These are phyloP conservation scores for Cladorrhinum sp. DNA, from an alignment of 2,329 filamentous ascomycete species.

Conservation along the genomic window DNA sequence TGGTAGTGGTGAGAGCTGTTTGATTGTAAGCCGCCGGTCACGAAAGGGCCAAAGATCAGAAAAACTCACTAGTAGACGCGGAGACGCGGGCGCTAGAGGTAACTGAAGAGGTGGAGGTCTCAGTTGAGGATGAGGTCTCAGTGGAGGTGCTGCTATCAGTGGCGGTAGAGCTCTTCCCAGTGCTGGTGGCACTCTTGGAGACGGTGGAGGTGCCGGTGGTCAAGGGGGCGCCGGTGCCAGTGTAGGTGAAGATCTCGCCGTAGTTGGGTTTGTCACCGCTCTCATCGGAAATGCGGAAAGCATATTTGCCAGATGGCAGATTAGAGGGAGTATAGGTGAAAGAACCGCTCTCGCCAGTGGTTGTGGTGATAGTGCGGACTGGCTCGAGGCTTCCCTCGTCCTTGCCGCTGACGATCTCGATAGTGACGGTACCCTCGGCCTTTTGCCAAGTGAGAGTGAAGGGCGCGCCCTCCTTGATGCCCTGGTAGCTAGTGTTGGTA, in stretches of 20 bases:
- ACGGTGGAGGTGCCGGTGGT: constrained; percentile 27
- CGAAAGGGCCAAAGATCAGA: background rate
- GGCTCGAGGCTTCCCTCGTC: constrained; percentile 33
- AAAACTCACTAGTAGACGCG: constrained; percentile 17
- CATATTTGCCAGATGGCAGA: constrained; percentile 41
- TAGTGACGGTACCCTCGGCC: constrained; percentile 41
- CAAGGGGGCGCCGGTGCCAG: constrained; percentile 20
- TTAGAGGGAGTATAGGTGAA: constrained; percentile 40
- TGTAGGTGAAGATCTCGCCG: constrained; percentile 36
- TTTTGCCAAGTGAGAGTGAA: constrained; percentile 45
- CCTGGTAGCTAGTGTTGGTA: constrained; percentile 32
- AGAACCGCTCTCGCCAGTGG: constrained; percentile 33
- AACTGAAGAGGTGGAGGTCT: background rate
- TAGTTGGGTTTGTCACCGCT: constrained; percentile 40
- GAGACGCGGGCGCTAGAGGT: constrained; percentile 8
- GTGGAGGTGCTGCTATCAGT: constrained; percentile 18
- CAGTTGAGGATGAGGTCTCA: constrained; percentile 9
- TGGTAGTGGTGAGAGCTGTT: constrained; percentile 18
- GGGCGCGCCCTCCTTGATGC: constrained; percentile 36
- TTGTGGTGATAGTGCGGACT: constrained; percentile 37
- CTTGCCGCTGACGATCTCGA: constrained; percentile 41
- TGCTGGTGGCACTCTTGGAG: background rate
- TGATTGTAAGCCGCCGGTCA: constrained; percentile 11
- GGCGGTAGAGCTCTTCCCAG: too few species aligned
- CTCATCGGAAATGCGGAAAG: constrained; percentile 44